These are phyloP conservation scores for Fraxinus greggii DNA, from an alignment of 305 asterid genomes.

Conservation along the genomic window DNA sequence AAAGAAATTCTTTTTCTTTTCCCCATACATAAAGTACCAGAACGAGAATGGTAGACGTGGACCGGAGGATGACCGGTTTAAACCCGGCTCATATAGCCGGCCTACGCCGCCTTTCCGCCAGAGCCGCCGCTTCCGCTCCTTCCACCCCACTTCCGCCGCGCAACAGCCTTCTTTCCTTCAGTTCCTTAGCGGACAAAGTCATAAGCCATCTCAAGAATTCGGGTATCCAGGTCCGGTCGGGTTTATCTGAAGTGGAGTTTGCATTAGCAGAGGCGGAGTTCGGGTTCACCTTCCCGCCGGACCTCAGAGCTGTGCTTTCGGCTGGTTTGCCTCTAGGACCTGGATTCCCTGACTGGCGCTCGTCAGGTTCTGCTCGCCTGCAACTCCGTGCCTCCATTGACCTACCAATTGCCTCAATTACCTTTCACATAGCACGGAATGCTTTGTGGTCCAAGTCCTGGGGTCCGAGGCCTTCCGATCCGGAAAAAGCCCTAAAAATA, in stretches of 20 bases:
- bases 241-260: slow-evolving; percentile 71
- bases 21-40: not conserved
- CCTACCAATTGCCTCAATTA: slow-evolving; percentile 78
- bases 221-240: slow-evolving; percentile 59
- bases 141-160: slow-evolving; percentile 84
- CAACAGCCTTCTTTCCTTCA: slow-evolving; percentile 79
- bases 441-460: slow-evolving; percentile 83
- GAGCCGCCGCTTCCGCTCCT: slow-evolving; percentile 81
- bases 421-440: slow-evolving; percentile 82
- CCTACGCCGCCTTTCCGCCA: slow-evolving; percentile 91
- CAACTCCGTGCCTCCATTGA: slow-evolving; percentile 84
- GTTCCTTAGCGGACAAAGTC: slow-evolving; percentile 74
- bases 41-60: slow-evolving; percentile 81
- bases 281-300: slow-evolving; percentile 89
- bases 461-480: slow-evolving; percentile 74
- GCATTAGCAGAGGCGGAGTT: slow-evolving; percentile 93
- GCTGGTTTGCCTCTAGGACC: slow-evolving; percentile 84
- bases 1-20: not conserved
- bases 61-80: slow-evolving; percentile 88
- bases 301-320: slow-evolving; percentile 70
- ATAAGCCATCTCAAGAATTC: slow-evolving; percentile 61
- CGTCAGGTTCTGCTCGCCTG: slow-evolving; percentile 65
- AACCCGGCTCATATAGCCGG: slow-evolving; percentile 91
- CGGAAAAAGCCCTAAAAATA: slow-evolving; percentile 68
- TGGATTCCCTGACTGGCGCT: slow-evolving; percentile 95